Percentiles rank a stretch among this genome's conserved stretches.
Evolutionary conservation across 2,329 filamentous ascomycete genomes (phyloP).

Genomic region (Xylaria sp.): DNA sequence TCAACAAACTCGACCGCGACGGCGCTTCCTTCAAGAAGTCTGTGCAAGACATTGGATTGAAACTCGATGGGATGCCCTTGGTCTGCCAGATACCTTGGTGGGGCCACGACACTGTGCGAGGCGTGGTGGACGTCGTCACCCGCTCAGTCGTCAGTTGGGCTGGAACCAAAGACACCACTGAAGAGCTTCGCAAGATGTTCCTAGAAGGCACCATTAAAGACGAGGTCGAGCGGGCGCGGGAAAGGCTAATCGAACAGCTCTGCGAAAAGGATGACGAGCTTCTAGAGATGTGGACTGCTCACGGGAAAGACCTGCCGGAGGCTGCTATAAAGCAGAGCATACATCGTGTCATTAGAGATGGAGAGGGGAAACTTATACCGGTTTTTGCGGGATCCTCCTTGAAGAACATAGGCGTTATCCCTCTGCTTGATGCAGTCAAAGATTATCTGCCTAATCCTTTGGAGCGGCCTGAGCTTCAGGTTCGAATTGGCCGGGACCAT

Average conservation of each 20-base stretch:
- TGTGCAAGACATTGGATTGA: constrained; percentile 79
- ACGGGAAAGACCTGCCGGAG: constrained; percentile 72
- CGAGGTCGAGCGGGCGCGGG: constrained; percentile 76
- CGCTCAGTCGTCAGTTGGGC: constrained; percentile 74
- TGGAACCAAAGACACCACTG: constrained; percentile 43
- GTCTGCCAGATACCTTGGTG: constrained; percentile 97
- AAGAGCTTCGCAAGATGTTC: constrained; percentile 52
- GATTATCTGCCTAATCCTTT: constrained; percentile 83
- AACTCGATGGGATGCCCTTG: constrained; percentile 81
- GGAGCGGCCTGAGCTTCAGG: constrained; percentile 78
- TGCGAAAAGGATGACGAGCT: constrained; percentile 88
- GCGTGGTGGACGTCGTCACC: constrained; percentile 82
- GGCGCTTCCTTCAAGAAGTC: constrained; percentile 83
- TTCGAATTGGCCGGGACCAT: constrained; percentile 66
- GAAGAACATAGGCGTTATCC: constrained; percentile 90
- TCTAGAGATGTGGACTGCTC: constrained; percentile 81
- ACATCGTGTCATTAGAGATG: constrained; percentile 68
- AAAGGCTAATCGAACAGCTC: constrained; percentile 77
- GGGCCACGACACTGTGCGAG: constrained; percentile 76
- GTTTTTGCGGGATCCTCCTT: constrained; percentile 93
- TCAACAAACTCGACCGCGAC: constrained; percentile 85
- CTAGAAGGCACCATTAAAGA: constrained; percentile 55
- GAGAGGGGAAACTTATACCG: constrained; percentile 75
- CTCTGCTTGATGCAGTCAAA: constrained; percentile 83
- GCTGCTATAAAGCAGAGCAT: constrained; percentile 72